Conservation (phyloP, 1,284 basidiomycete species). For the Schizophyllum commune region DNA sequence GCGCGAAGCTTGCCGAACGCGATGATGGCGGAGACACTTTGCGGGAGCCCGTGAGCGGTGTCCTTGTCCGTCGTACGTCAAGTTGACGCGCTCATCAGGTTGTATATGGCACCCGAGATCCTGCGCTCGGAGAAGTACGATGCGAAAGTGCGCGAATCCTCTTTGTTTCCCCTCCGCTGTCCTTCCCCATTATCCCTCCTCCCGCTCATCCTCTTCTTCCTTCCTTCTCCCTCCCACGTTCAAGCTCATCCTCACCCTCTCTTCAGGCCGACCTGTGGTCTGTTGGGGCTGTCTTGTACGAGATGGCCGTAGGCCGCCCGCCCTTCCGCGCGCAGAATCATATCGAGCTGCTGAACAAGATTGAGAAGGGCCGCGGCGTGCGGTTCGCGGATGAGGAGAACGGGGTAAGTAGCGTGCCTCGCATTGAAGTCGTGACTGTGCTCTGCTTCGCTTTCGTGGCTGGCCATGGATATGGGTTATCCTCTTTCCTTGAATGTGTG, state of each 20-base stretch:
- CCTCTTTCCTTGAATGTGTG: too few species aligned
- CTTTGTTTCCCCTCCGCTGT: too few species aligned
- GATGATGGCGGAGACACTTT: constrained; percentile 95
- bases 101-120: constrained; percentile 99
- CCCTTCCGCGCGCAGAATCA: constrained; percentile 96
- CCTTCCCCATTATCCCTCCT: too few species aligned
- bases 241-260: too few species aligned
- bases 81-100: constrained; percentile 29
- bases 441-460: too few species aligned
- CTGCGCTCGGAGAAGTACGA: constrained; percentile 97
- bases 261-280: constrained; percentile 98
- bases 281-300: constrained; percentile 93
- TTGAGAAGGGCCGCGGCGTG: constrained; percentile 81
- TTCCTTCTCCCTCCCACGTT: too few species aligned
- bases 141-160: too few species aligned
- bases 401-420: constrained; percentile 5
- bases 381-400: constrained; percentile 90
- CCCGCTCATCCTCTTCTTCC: too few species aligned
- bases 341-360: constrained; percentile 90
- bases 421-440: constrained; percentile 17
- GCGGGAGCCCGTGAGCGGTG: constrained; percentile 82
- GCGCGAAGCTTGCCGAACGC: constrained; percentile 88
- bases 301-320: constrained; percentile 90
- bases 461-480: too few species aligned
- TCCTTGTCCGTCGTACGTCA: not conserved